Conservation (phyloP, 2,329 filamentous ascomycete genomes). For the Xylaria arbuscula region DNA sequence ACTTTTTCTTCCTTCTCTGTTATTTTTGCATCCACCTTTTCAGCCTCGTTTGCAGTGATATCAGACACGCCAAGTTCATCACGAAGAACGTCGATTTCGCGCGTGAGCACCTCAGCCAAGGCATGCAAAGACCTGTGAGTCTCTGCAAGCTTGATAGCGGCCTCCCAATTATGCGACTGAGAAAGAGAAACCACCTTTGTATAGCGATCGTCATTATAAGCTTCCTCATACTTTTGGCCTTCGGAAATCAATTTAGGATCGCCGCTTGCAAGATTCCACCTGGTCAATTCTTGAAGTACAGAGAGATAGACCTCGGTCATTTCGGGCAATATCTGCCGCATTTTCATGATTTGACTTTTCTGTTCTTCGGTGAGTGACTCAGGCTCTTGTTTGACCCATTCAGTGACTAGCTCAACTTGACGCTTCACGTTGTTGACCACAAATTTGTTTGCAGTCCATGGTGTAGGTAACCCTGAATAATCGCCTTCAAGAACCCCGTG, state of each 20-base stretch:
- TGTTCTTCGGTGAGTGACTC: constrained; percentile 49
- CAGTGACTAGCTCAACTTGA: constrained; percentile 66
- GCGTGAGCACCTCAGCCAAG: constrained; percentile 66
- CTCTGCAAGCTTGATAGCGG: constrained; percentile 68
- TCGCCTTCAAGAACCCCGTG: constrained; percentile 71
- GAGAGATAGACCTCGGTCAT: constrained; percentile 67
- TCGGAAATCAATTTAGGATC: constrained; percentile 56
- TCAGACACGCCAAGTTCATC: constrained; percentile 51
- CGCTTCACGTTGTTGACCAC: constrained; percentile 71
- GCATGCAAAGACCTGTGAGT: constrained; percentile 66
- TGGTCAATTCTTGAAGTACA: constrained; percentile 63
- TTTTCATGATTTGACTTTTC: constrained; percentile 56
- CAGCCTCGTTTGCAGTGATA: constrained; percentile 51
- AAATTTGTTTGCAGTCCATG: constrained; percentile 83
- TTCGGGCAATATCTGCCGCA: constrained; percentile 61
- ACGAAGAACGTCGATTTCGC: constrained; percentile 60
- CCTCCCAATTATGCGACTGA: constrained; percentile 66
- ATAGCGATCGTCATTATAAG: constrained; percentile 63
- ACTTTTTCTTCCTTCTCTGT: constrained; percentile 62
- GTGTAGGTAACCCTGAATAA: constrained; percentile 77
- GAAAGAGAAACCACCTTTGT: constrained; percentile 65
- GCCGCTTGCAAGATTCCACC: constrained; percentile 60
- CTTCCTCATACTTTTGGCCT: constrained; percentile 59
- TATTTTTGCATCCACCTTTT: constrained; percentile 57
- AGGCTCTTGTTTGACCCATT: constrained; percentile 64